Evolutionary conservation across 2,329 filamentous ascomycete genomes (phyloP), one percentile per base, ranked within the genome.

Genomic region (Fusarium nygamai): DNA sequence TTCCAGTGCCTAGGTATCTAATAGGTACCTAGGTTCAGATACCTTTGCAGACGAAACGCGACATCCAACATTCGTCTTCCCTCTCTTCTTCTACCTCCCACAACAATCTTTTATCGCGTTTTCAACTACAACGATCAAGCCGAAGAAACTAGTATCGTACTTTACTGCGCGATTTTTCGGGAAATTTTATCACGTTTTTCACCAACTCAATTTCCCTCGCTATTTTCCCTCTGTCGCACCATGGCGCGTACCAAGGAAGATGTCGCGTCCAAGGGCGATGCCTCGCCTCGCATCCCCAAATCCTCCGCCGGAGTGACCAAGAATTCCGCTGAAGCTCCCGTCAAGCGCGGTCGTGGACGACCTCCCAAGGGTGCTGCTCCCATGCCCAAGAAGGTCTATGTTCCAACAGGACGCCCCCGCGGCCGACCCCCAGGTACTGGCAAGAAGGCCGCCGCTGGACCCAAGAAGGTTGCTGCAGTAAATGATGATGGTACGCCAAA

Each of bases 401-500:
- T 78, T 7, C 82, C 85, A 31, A 83, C 82, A 3, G 86, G 86
- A 38, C 82, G 84, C n/a, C 85, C 85, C 46, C 85, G 86, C n/a
- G 86, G 86, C 34, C 84, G 86, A 16, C 86, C 86, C 44, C 83
- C 83, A 64, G 86, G 86, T 74, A 82, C 79, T 68, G 81, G 67
- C 80, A 82, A 82, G 71, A 70, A 67, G 62, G 29, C 64, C 58
- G 43, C 67, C 59, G 46, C 72, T 50, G 74, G 64, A 29, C 53
- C 59, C 33, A 65, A 73, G 43, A 68, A 43, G 31, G 58, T 53
- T 19, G 41, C 48, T 24, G 50, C 66, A 31, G 43, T 53, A 16
- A 47, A 64, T 24, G 61, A 63, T 38, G 72, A 72, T 24, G 47
- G 54, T 38, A 61, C 56, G 33, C 65, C 63, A 57, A 77, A 73